A percentile compares a stretch with the other conserved stretches of the same genome.
phyloP scores from a whole-genome alignment of 805 yeast genomes.

The Candida alai region DNA sequence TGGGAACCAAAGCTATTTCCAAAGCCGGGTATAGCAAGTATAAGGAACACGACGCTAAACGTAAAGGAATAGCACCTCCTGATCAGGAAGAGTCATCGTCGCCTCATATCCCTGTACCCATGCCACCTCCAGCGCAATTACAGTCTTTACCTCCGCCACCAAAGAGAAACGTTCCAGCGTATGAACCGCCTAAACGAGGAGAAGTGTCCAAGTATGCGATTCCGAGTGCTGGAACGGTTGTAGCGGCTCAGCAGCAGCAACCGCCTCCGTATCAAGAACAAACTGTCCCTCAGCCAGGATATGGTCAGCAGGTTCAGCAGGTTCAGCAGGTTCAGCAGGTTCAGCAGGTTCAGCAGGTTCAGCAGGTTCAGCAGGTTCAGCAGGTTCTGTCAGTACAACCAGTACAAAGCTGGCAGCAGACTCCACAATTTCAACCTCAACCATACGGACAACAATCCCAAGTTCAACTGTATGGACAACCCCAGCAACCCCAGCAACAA shows the following conservation, averaged over 20 bases:
- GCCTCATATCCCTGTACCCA: conserved; percentile 7
- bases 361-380: too few relatives aligned
- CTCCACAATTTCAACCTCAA: conserved; percentile 5
- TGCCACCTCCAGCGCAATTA: conserved; percentile 17
- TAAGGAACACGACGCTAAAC: conserved; percentile 35
- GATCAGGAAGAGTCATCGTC: not conserved
- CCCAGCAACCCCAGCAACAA: conserved; percentile 10
- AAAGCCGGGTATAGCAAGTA: conserved; percentile 52
- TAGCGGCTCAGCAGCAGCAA: conserved; percentile 6
- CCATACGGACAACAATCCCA: conserved; percentile 4
- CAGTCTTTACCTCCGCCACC: conserved; percentile 30
- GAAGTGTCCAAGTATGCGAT: conserved; percentile 14
- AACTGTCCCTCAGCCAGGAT: conserved; percentile 9
- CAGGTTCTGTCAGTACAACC: too few relatives aligned
- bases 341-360: too few relatives aligned
- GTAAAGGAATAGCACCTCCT: conserved; percentile 16
- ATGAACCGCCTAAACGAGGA: conserved; percentile 19
- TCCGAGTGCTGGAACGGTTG: conserved; percentile 10
- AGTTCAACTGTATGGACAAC: conserved; percentile 4
- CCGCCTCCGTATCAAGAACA: conserved; percentile 9
- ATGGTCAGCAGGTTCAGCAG: conserved; percentile 10
- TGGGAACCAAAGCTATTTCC: conserved; percentile 45
- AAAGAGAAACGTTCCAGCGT: conserved; percentile 25
- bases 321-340: conserved; percentile 10
- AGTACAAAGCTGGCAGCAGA: too few relatives aligned